A percentile compares a stretch with the other conserved stretches of the same genome.
Conservation (phyloP, 371 early-diverging fungal species). For the Parasitella parasitica region DNA sequence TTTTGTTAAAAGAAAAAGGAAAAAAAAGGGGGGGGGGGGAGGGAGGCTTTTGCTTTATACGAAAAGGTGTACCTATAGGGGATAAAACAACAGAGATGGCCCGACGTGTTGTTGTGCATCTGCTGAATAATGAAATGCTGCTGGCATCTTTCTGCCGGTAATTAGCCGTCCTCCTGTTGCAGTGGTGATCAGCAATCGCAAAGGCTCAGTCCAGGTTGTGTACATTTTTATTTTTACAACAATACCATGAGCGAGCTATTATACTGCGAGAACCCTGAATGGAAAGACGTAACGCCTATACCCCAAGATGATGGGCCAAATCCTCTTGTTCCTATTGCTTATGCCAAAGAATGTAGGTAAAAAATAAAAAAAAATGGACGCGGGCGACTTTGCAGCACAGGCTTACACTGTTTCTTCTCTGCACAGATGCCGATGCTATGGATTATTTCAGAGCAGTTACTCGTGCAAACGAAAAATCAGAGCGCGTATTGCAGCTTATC, state of each 20-base stretch:
- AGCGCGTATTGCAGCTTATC: conserved; percentile 82
- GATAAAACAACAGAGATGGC: no score
- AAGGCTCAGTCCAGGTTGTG: no score
- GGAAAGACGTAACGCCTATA: conserved; percentile 84
- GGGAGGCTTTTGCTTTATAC: no score
- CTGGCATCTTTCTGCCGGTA: background rate
- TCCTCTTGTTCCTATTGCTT: conserved; percentile 90
- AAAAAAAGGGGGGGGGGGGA: no score
- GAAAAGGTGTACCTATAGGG: no score
- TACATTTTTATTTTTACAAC: no score
- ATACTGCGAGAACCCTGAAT: conserved; percentile 51
- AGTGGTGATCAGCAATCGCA: background rate
- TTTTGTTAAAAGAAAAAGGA: background rate
- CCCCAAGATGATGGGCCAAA: conserved; percentile 87
- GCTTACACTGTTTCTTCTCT: background rate
- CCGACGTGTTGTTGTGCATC: no score
- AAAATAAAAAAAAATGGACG: no score
- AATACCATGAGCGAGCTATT: conserved; percentile 2
- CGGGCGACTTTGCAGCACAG: no score
- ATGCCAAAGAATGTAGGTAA: conserved; percentile 72
- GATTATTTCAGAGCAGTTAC: conserved; percentile 86
- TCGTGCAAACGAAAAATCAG: conserved; percentile 65
- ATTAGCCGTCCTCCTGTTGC: background rate
- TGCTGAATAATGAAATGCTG: no score
- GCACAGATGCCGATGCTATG: conserved; percentile 78